These are phyloP conservation scores for Tetrastigma voinierianum DNA, from an alignment of 164 flowering plant genomes.

Conservation along the genomic window DNA sequence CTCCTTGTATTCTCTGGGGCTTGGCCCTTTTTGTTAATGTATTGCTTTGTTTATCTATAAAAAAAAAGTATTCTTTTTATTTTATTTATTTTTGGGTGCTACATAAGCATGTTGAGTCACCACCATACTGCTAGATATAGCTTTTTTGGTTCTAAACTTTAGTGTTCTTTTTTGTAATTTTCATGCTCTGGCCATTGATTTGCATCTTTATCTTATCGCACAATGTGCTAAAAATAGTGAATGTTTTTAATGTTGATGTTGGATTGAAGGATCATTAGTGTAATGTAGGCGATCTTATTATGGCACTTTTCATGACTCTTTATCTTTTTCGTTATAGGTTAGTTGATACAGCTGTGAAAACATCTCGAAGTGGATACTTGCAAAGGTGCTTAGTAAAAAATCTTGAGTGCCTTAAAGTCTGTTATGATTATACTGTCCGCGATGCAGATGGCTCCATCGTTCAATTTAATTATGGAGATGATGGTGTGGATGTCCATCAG, in stretches of 20 bases:
- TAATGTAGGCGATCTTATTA: neutral
- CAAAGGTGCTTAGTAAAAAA: slow-evolving; percentile 92
- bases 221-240: neutral
- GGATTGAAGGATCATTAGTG: no score
- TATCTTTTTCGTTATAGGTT: slow-evolving; percentile 43
- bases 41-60: no score
- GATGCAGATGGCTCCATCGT: slow-evolving; percentile 93
- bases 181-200: no score
- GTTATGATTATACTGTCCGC: slow-evolving; percentile 92
- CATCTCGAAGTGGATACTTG: slow-evolving; percentile 98
- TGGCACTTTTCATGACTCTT: slow-evolving; percentile 2
- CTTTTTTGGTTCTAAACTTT: no score
- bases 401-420: slow-evolving; percentile 77
- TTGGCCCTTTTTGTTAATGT: no score
- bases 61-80: no score
- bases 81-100: no score
- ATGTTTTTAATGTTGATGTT: neutral
- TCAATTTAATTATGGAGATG: slow-evolving; percentile 92
- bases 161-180: no score
- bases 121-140: no score
- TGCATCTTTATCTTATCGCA: no score
- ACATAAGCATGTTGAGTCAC: no score
- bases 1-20: no score
- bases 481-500: slow-evolving; percentile 89
- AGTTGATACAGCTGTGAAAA: slow-evolving; percentile 97